Evolutionary conservation across 208 protist species (phyloP), one percentile per base, ranked within the genome.

Genomic region (Wallacemonas collosoma): DNA sequence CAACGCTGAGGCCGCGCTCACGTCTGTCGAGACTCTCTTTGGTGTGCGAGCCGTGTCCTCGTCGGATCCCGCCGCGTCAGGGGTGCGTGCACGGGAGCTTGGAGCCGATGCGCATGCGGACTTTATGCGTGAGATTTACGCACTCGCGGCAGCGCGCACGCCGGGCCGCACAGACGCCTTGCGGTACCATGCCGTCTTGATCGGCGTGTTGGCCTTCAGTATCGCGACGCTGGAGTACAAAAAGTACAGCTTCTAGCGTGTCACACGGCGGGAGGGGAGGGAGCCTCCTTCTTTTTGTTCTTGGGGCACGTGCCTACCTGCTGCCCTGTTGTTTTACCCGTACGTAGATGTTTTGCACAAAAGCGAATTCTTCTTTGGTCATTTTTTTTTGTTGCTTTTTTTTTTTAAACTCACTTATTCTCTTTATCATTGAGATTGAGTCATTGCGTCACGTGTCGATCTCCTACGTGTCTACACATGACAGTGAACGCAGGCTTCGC

Each of bases 211-310:
- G 6, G 4, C 79, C 38, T 36, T 64, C 5, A 68, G 71, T 3
- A 44, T 82, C 15, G 53, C 64, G 4, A 68, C 75, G 26, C 62
- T 81, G 4, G 56, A 80, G 72, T 84, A 78, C 68, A 73, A 71
- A 48, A 80, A 74, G 70, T 81, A 80, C 58, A 38, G 53, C 3
- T 68, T 80, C 1, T 66, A 54, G 40, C 5, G 45, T 1, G 45
- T 50, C 12, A 0, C 8, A 50, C 8, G 45, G 6, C 45, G 45
- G 45, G 12, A 50, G 12, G 45, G 45, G 45, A 12, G 0, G 12
- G 45, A 50, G 26, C 26, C 26, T 26, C 26, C 26, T 26, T 26
- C 26, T 26, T 26, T 26, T 26, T 26, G 26, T 26, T 26, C 26
- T 26, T 26, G 0, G 26, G 26, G 26, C 26, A 26, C 26, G 26